Evolutionary conservation across 495 filamentous ascomycete genomes (phyloP).

Genomic region (Neurospora sp.): DNA sequence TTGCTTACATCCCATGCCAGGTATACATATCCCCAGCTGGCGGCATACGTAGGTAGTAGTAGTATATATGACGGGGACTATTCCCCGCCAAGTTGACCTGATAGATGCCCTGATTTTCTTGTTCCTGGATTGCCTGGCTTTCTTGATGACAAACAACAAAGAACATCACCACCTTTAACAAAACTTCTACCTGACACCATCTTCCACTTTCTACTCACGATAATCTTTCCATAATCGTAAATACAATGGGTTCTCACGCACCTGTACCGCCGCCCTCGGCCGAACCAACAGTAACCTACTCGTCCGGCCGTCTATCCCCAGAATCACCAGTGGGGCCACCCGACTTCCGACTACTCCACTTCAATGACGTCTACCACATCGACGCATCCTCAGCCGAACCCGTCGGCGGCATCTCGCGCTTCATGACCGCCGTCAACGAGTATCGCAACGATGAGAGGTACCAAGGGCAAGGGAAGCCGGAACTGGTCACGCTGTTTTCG

Average conservation of each 20-base stretch:
- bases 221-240: not conserved
- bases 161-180: not conserved
- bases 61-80: not conserved
- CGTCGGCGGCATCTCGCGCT: conserved; percentile 66
- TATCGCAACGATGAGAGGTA: conserved; percentile 55
- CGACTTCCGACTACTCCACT: conserved; percentile 73
- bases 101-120: not conserved
- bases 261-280: conserved; percentile 5
- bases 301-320: conserved; percentile 31
- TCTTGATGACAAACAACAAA: not conserved
- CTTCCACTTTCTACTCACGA: not conserved
- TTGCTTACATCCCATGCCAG: not conserved
- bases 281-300: conserved; percentile 34
- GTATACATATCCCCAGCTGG: not conserved
- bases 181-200: not conserved
- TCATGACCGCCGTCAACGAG: conserved; percentile 65
- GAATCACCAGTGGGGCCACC: conserved; percentile 31
- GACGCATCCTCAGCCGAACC: conserved; percentile 67
- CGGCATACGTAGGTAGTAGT: not conserved
- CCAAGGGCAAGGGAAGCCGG: conserved; percentile 39
- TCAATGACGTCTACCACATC: conserved; percentile 87
- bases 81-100: not conserved
- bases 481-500: conserved; percentile 72
- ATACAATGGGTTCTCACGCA: not conserved
- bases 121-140: not conserved